Evolutionary conservation across 2,329 filamentous ascomycete genomes (phyloP), one percentile per base, ranked within the genome.

Genomic region (Cucurbitaria berberidis): DNA sequence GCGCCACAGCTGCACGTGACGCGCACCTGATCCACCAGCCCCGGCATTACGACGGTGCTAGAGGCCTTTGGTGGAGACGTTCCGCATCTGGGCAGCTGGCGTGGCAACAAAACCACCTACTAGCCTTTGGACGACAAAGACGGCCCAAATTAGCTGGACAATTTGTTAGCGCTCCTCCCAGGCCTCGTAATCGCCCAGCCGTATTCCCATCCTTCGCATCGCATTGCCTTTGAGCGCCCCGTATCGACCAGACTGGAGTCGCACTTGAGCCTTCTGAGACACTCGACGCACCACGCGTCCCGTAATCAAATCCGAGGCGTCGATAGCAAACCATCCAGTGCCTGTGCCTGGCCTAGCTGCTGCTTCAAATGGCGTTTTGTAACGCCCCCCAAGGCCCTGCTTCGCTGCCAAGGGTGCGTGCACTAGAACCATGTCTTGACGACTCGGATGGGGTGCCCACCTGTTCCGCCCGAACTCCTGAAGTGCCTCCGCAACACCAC

Each of bases 61-160:
- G 19, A 6, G 18, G n/a, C 22, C 42, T 22, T 30, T 29, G 24
- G 46, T 38, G 36, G 36, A 29, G 21, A n/a, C n/a, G n/a, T n/a
- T n/a, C n/a, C 13, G 34, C 15, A 18, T n/a, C 34, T 36, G 36
- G 26, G 49, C 51, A 30, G 52, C 51, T 62, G 54, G 54, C 48
- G 53, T 62, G 62, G 60, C 62, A 59, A 63, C 56, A 57, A 19
- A n/a, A n/a, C n/a, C n/a, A n/a, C n/a, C n/a, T n/a, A n/a, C n/a
- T n/a, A n/a, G 38, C 15, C 29, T 34, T 30, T 46, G 44, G 43
- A 39, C 34, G 44, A 55, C 45, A 45, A 49, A 49, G 45, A 48
- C 5, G 19, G 59, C 57, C 49, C 27, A 60, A 52, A 57, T 55
- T 59, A 46, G 54, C 34, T n/a, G n/a, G n/a, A n/a, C n/a, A n/a